Base-by-base conservation (phyloP, 768 basidiomycete genomes). In the Lactifluus piperatus region DNA sequence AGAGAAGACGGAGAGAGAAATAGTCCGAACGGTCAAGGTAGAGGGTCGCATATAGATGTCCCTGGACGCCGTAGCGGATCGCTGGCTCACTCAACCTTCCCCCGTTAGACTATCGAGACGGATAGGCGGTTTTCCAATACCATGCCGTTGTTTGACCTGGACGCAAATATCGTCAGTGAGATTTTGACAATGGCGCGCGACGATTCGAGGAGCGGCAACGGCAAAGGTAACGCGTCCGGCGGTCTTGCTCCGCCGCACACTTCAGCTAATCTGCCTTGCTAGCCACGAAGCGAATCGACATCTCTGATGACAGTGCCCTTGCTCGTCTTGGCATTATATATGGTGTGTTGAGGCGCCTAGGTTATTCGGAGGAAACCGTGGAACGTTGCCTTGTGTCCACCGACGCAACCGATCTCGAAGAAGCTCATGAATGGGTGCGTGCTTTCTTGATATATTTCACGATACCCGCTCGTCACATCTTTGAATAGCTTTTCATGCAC, bases 391-490 rank as follows among this genome's bases (percentile, higher is more conserved):
- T 98, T 46, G 72, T 74, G 51, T 71, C 77, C 6, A 81, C 91
- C 27, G 71, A 75, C 27, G 80, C 85, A 13, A 72, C 86, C 32
- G 89, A 90, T 26, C 73, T 92, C n/a, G 94, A 97, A 16, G 88
- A 92, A 52, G 92, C 90, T 10, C 79, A 88, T 54, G 87, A 94
- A 68, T 97, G 95, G 95, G 92, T 95, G 64, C 56, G 82, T 70
- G 20, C 34, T 20, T 27, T 51, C 27, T 51, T n/a, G n/a, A 26
- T 37, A 39, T 5, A 20, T 26, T 47, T 50, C 32, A 36, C 7
- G 14, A 3, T 4, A 52, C 20, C 16, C 32, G n/a, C 8, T 24
- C 26, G n/a, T 48, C 51, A 51, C 46, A 16, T 20, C 20, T n/a
- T 43, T 24, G 4, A 51, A 7, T 57, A 92, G 91, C 76, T 92